Conservation (phyloP, 1,284 basidiomycete genomes). For the Kalmanozyma brasiliensis region DNA sequence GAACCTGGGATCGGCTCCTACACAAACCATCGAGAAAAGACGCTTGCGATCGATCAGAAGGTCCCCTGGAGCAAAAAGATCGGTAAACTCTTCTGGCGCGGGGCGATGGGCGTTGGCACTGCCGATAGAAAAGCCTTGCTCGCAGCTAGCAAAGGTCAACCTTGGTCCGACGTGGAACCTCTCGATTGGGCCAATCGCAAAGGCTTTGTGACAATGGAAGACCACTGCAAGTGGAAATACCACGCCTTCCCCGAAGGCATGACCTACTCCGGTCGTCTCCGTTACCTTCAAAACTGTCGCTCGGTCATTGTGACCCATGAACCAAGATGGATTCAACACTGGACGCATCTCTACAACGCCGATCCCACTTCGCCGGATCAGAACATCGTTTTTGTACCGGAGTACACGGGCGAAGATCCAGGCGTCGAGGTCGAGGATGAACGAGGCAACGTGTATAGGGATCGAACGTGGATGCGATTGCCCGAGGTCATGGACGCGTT, state of each 20-base stretch:
- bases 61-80: conserved; percentile 52
- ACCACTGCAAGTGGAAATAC: conserved; percentile 65
- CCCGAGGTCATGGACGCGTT: conserved; percentile 61
- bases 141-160: conserved; percentile 37
- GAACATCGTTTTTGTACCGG: conserved; percentile 64
- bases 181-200: conserved; percentile 51
- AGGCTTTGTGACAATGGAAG: conserved; percentile 51
- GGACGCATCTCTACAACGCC: conserved; percentile 62
- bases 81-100: conserved; percentile 59
- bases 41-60: conserved; percentile 40
- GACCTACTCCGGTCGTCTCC: conserved; percentile 59
- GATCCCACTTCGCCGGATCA: conserved; percentile 58
- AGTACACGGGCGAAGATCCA: conserved; percentile 21
- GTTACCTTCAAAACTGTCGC: conserved; percentile 63
- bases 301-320: conserved; percentile 62
- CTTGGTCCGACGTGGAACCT: conserved; percentile 57
- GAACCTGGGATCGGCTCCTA: conserved; percentile 63
- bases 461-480: conserved; percentile 56
- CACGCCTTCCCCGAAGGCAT: conserved; percentile 64
- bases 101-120: conserved; percentile 58
- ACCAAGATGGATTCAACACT: conserved; percentile 63
- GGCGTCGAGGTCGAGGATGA: conserved; percentile 50
- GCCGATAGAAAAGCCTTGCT: conserved; percentile 56
- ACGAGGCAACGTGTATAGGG: conserved; percentile 18
- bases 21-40: conserved; percentile 51